Evolutionary conservation across 768 basidiomycete genomes (phyloP), one percentile per base, ranked within the genome.

Genomic region (Hypsizygus marmoreus): DNA sequence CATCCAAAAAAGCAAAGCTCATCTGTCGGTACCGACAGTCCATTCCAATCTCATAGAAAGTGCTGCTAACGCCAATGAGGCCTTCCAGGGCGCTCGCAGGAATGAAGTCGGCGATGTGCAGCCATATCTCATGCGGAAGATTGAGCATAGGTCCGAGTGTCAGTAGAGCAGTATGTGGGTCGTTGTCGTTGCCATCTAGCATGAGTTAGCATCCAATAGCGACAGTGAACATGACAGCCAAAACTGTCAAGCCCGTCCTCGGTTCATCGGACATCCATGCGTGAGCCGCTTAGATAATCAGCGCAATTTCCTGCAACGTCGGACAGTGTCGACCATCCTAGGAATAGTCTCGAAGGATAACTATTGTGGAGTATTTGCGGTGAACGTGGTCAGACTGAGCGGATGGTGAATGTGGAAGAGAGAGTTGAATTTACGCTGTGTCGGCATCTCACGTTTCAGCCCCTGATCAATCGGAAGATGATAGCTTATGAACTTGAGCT

Each of bases 1-100:
- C 61, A 45, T 74, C 72, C 22, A 75, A 61, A 59, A 76, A 79
- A 2, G 75, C 71, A 50, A 79, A 76, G 55, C 73, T 75, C 54
- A 77, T 66, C 47, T 74, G 72, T 10, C 73, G 66, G 51, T 79
- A 79, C 11, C 75, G 65, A 36, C 58, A 69, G 49, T 77, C 72
- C 76, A 79, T 76, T 9, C 53, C 61, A 20, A 66, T 47, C 40
- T 64, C 44, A 40, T 63, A 66, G 37, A 68, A 65, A 0, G 58
- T 54, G 22, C 55, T 50, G 50, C 65, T 63, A 39, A 65, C 47
- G 38, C 48, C 23, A 40, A 59, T 47, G 7, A 66, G 55, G 20
- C 50, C 50, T 20, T 46, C 43, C 4, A 63, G 51, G 2, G 41
- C 37, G 6, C 41, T 31, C 6, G 51, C 41, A 2, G 63, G 55